Evolutionary conservation across 495 filamentous ascomycete species (phyloP), one percentile per base, ranked within the genome.

Genomic region (Penicillium ochrochloron): DNA sequence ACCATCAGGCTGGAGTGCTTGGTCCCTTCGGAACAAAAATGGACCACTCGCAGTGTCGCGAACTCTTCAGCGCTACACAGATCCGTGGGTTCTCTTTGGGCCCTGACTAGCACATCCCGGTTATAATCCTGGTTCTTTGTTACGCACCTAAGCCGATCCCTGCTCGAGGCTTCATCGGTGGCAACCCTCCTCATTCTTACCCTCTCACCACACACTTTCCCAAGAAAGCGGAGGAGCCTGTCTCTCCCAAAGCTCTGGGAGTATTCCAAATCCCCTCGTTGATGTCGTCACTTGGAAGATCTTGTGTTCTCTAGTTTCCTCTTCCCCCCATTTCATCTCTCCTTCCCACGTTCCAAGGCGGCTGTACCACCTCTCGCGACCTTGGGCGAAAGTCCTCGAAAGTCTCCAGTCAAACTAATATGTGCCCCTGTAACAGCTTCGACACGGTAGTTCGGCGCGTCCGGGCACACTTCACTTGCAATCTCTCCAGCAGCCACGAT

Each of bases 401-500:
- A 37, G 34, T 41, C 19, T 56, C 50, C 61, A 68, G 66, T 68
- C 39, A 52, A 8, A 72, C 72, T 76, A 59, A 73, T 65, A 52
- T 58, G 57, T 65, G 63, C 50, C 63, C 61, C 62, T 63, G 52
- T 34, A 44, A 67, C 74, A 82, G 73, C 73, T 73, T 68, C 78
- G 71, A 62, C 72, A 79, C 66, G 67, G 59, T 61, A 71, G 62
- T 58, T 68, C 71, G 59, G 69, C 63, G 37, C 73, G 67, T 59
- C 68, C 64, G 44, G 66, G 69, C 56, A 62, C 76, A 51, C 77
- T 80, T 41, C 77, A 75, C 39, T 73, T 72, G 37, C 80, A 81
- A 51, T 56, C 53, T 56, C 73, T 74, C 59, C 76, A 81, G 66
- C 87, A 88, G 68, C 83, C 87, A 63, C 83, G 88, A 66, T 81